Evolutionary conservation across 768 basidiomycete genomes (phyloP), one percentile per base, ranked within the genome.

Genomic region (Suillus discolor): DNA sequence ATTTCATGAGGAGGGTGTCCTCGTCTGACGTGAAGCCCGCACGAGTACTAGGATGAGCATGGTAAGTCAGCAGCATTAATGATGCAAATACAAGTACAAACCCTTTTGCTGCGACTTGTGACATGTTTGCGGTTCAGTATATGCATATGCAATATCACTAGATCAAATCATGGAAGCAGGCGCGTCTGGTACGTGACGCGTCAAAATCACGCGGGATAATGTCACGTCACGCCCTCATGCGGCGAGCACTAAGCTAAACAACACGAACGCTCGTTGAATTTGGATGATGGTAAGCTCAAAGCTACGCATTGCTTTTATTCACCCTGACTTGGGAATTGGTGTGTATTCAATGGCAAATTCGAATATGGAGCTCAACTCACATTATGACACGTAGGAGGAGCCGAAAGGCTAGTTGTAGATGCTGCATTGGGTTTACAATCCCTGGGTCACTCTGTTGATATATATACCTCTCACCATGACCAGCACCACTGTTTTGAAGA

Each of bases 261-360:
- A 51, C 23, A 28, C 13, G 18, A 23, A n/a, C 47, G 23, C 13
- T 34, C 54, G 20, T 55, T 34, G 2, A 34, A 55, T 55, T 36
- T 34, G 61, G 16, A 25, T 1, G 11, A 69, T 68, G 67, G 36
- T 51, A 25, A 47, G 45, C 15, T 53, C 66, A 2, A 76, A 75
- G 45, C 55, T 89, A 60, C 81, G 82, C 39, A 79, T 97, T 66
- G 95, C 93, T 6, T 94, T 97, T 77, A 83, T 97, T 63, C 96
- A 98, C 74, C 96, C 96, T 41, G 96, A 98, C 80, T 82, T 98
- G 6, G 96, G 96, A 65, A 96, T 98, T 61, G 96, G 96, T 95
- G 70, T 53, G 75, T 71, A 36, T 38, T 41, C 25, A 31, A 31
- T 23, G 6, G 7, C 7, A 36, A 6, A 9, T 34, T 39, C 57